These are phyloP conservation scores for Amanita molliuscula DNA, from an alignment of 768 basidiomycete genomes.

Conservation along the genomic window DNA sequence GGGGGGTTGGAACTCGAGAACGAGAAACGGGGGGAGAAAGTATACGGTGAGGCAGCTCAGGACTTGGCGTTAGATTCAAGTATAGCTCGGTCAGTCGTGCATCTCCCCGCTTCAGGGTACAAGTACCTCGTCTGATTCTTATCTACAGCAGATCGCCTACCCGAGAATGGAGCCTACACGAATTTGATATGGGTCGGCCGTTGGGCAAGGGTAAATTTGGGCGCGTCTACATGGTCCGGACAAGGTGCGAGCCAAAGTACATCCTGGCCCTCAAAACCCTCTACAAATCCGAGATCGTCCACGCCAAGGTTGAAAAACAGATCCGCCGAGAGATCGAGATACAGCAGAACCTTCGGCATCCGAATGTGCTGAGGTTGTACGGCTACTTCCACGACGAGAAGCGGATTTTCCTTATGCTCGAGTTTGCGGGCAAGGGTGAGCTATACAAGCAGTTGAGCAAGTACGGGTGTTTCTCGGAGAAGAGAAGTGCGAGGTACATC, in stretches of 20 bases:
- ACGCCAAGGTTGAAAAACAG: conserved; percentile 91
- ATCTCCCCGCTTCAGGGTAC: background rate
- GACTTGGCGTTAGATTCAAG: conserved; percentile 83
- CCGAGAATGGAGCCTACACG: conserved; percentile 73
- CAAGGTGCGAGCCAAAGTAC: conserved; percentile 78
- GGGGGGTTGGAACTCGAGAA: conserved; percentile 93
- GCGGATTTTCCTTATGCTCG: conserved; percentile 95
- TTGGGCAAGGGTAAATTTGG: conserved; percentile 99
- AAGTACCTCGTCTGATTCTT: background rate
- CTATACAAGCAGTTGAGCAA: conserved; percentile 93
- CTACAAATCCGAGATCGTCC: conserved; percentile 93
- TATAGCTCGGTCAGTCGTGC: conserved; percentile 42
- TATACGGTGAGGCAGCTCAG: conserved; percentile 70
- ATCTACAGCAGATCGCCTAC: conserved; percentile 52
- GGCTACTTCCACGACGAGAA: conserved; percentile 98
- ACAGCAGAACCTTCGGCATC: conserved; percentile 92
- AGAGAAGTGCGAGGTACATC: conserved; percentile 80
- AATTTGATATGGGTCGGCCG: conserved; percentile 91
- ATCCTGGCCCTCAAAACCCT: conserved; percentile 95
- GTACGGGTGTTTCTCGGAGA: conserved; percentile 79
- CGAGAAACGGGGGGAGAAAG: conserved; percentile 63
- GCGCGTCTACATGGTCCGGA: conserved; percentile 96
- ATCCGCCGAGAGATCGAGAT: conserved; percentile 97
- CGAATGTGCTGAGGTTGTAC: conserved; percentile 87
- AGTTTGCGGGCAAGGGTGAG: conserved; percentile 95